Evolutionary conservation across 2,329 filamentous ascomycete genomes (phyloP).

Genomic region (Neofusicoccum ribis): DNA sequence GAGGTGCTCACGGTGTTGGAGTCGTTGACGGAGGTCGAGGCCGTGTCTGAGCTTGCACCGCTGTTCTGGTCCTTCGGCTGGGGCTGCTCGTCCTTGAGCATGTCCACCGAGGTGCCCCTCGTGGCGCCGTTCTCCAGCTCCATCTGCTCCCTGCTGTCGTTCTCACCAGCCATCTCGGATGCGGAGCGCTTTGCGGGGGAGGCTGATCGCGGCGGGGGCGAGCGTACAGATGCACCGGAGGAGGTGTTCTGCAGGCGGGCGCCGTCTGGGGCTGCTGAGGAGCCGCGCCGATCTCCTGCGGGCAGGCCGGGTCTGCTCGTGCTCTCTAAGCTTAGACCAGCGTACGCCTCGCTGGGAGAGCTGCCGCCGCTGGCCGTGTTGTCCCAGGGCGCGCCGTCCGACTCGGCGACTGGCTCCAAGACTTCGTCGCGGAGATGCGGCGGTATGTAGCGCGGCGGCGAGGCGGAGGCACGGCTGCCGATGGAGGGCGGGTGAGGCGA

Average conservation of each 20-base stretch:
- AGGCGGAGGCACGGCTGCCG: constrained; percentile 31
- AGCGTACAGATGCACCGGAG: constrained; percentile 17
- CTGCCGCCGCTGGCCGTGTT: constrained; percentile 41
- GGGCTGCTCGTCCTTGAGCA: constrained; percentile 34
- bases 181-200: constrained; percentile 58
- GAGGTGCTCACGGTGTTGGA: constrained; percentile 19
- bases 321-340: constrained; percentile 51
- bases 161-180: constrained; percentile 52
- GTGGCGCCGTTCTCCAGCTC: constrained; percentile 36
- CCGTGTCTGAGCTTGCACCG: constrained; percentile 31
- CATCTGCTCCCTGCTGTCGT: constrained; percentile 32
- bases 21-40: constrained; percentile 24
- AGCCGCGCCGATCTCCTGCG: constrained; percentile 29
- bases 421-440: constrained; percentile 58
- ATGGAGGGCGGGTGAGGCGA: constrained; percentile 35
- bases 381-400: constrained; percentile 30
- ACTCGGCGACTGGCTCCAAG: constrained; percentile 35
- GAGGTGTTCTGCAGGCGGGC: constrained; percentile 13
- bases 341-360: constrained; percentile 56
- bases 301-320: constrained; percentile 26
- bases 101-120: constrained; percentile 46
- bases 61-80: constrained; percentile 28
- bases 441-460: constrained; percentile 53
- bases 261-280: constrained; percentile 22
- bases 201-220: constrained; percentile 43